Conservation (phyloP, 176 grass and related monocot genomes). For the Oryza coarctata region DNA sequence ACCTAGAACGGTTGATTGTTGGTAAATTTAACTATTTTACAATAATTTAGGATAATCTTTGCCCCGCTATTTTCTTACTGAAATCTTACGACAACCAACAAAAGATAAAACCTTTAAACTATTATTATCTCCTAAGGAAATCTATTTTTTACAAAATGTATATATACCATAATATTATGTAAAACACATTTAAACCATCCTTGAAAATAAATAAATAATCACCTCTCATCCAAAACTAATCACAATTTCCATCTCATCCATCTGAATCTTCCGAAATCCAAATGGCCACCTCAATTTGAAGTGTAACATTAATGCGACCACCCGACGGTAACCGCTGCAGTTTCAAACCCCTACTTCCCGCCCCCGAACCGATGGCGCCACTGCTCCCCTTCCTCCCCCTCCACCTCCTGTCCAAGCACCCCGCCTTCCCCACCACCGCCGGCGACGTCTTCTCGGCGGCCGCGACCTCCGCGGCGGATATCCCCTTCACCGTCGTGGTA, state of each 20-base stretch:
- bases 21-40: not conserved
- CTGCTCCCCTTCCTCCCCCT: slow-evolving; percentile 33
- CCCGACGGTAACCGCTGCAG: slow-evolving; percentile 9
- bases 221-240: slow-evolving; percentile 33
- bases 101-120: not conserved
- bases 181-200: slow-evolving; percentile 10
- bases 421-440: slow-evolving; percentile 1
- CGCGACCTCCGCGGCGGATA: slow-evolving; percentile 35
- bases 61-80: not conserved
- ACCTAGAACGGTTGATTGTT: not conserved
- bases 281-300: not conserved
- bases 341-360: slow-evolving; percentile 48
- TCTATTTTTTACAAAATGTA: slow-evolving; percentile 9
- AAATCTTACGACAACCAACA: not conserved
- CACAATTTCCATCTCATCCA: slow-evolving; percentile 23
- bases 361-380: slow-evolving; percentile 44
- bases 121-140: not conserved
- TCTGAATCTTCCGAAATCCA: not conserved
- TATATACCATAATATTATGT: not conserved
- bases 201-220: slow-evolving; percentile 12
- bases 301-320: slow-evolving; percentile 35
- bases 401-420: slow-evolving; percentile 42
- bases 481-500: slow-evolving; percentile 44
- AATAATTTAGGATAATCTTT: not conserved
- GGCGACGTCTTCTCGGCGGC: slow-evolving; percentile 12